These are phyloP conservation scores for Fonsecaea pedrosoi DNA, from an alignment of 2,329 filamentous ascomycete species.

Conservation along the genomic window DNA sequence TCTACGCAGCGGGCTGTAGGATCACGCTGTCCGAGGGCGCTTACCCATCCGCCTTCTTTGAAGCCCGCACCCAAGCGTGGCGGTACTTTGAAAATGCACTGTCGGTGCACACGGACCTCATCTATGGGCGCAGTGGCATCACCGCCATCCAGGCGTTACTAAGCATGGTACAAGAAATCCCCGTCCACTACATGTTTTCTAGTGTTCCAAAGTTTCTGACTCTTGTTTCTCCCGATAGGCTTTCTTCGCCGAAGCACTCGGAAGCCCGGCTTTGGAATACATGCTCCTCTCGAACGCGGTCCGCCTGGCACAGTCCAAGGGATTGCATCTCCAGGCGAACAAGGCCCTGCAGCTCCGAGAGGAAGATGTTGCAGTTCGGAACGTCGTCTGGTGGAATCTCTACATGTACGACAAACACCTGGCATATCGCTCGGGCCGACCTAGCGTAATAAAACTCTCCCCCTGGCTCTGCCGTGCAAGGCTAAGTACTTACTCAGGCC, in stretches of 20 bases:
- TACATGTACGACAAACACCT: conserved; percentile 25
- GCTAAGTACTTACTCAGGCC: background rate
- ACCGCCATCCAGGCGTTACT: conserved; percentile 21
- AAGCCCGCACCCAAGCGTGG: conserved; percentile 5
- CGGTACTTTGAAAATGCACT: conserved; percentile 25
- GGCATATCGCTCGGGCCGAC: conserved; percentile 18
- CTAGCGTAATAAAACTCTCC: conserved; percentile 11
- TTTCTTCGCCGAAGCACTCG: conserved; percentile 19
- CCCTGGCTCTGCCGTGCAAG: background rate
- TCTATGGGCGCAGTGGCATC: conserved; percentile 19
- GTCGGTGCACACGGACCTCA: conserved; percentile 17
- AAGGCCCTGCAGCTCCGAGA: conserved; percentile 3
- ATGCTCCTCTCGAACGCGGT: conserved; percentile 12
- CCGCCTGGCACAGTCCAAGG: conserved; percentile 12
- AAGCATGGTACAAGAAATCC: conserved; percentile 16
- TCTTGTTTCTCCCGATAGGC: conserved; percentile 6
- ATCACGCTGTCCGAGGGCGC: conserved; percentile 1
- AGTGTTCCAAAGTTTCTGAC: background rate
- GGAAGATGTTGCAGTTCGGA: conserved; percentile 2
- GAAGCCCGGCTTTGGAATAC: conserved; percentile 19
- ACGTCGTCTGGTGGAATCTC: conserved; percentile 21
- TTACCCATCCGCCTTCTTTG: conserved; percentile 8
- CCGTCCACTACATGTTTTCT: background rate
- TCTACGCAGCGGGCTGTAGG: conserved; percentile 27
- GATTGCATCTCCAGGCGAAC: conserved; percentile 9